Evolutionary conservation across 352 stramenopile genomes (phyloP).

Genomic region (Peronosclerospora sorghi): DNA sequence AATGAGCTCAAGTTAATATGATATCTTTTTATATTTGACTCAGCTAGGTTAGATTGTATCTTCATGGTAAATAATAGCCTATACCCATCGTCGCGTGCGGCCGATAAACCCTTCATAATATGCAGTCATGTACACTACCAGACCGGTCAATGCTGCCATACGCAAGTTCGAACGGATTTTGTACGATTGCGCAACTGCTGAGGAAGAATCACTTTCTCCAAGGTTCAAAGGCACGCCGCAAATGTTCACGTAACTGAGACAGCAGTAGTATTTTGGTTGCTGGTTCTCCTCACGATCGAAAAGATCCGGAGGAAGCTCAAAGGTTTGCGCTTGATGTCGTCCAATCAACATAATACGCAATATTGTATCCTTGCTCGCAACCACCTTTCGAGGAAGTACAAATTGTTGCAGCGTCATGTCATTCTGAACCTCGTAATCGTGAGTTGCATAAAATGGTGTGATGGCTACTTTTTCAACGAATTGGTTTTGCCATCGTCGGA

Average conservation of each 20-base stretch:
- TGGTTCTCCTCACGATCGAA: slow-evolving; percentile 29
- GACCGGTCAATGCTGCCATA: slow-evolving; percentile 29
- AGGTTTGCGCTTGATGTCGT: slow-evolving; percentile 63
- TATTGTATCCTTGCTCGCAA: slow-evolving; percentile 26
- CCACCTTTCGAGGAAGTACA: slow-evolving; percentile 35
- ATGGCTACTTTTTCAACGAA: slow-evolving; percentile 6
- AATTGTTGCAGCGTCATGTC: slow-evolving; percentile 68
- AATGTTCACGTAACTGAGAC: slow-evolving; percentile 66
- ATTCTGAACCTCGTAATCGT: slow-evolving; percentile 44
- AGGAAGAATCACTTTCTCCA: slow-evolving; percentile 1
- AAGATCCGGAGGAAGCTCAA: slow-evolving; percentile 49
- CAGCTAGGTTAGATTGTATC: not conserved
- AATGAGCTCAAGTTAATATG: not conserved
- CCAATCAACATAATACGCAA: slow-evolving; percentile 54
- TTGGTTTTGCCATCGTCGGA: slow-evolving; percentile 1
- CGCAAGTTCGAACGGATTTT: slow-evolving; percentile 24
- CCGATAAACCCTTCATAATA: slow-evolving; percentile 51
- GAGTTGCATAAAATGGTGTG: slow-evolving; percentile 47
- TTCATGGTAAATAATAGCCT: not conserved
- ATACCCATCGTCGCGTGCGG: slow-evolving; percentile 32
- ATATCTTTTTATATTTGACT: slow-evolving; percentile 13
- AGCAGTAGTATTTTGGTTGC: slow-evolving; percentile 69
- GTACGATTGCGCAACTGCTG: slow-evolving; percentile 5
- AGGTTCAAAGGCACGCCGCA: slow-evolving; percentile 32
- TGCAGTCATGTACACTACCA: slow-evolving; percentile 51